Evolutionary conservation across 1,284 basidiomycete species (phyloP), one percentile per base, ranked within the genome.

Genomic region (Ceratobasidium sp.): DNA sequence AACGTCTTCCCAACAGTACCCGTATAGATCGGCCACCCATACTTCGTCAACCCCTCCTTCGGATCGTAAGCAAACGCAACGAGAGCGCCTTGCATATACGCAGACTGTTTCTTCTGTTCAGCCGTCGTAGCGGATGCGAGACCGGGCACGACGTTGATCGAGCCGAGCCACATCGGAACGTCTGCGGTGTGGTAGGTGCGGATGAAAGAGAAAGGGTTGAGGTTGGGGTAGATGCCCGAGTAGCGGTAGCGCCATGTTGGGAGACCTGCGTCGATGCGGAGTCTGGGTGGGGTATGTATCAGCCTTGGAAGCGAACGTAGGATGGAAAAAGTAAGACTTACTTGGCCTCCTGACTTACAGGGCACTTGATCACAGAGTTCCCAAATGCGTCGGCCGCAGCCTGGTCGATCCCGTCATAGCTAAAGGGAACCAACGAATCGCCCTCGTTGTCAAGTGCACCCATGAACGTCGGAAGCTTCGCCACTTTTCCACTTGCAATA

Each of bases 181-280:
- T 77, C 76, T 0, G 69, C 54, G 13, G 68, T 66, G 58, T 77
- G 76, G 53, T 73, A 77, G 2, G 76, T 45, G 0, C 76, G 33
- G 3, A 74, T 61, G 33, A 74, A 74, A 3, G 71, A 33, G 23
- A 37, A 74, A 10, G 71, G 71, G 28, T 42, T 63, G 23, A 77
- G 61, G 63, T 65, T 66, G 2, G 68, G 37, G 63, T 74, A 77
- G 39, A 77, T 51, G 31, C 68, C 68, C n/a, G 69, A 71, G 63
- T 65, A 77, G 17, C 68, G 67, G 69, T 77, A 77, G 20, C 76
- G 58, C 49, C 60, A 77, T 1, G 76, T 77, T 11, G 68, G 49
- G 17, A 77, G 68, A 15, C 76, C 76, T 3, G 68, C 76, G 10
- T 63, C 31, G 35, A 66, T 49, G 31, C 76, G 76, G 13, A 54